Evolutionary conservation across 768 basidiomycete species (phyloP).

Genomic region (Leucogyrophana mollusca): DNA sequence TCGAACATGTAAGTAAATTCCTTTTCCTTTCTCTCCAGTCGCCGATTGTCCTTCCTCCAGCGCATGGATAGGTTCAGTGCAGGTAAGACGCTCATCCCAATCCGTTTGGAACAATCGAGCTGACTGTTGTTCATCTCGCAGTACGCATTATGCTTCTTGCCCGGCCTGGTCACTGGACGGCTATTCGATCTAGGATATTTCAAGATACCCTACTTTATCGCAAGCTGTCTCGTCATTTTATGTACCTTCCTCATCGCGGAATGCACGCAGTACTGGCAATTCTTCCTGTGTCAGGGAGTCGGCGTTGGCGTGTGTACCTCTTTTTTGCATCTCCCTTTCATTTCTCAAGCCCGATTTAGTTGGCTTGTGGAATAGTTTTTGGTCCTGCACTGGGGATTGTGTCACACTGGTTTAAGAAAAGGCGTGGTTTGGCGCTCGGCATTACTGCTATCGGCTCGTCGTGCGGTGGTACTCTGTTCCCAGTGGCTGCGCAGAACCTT

Average conservation of each 20-base stretch:
- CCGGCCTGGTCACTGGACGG: constrained; percentile 62
- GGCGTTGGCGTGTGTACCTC: constrained; percentile 53
- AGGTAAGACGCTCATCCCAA: constrained; percentile 37
- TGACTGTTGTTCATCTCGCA: constrained; percentile 20
- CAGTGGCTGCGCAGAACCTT: constrained; percentile 57
- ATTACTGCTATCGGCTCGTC: constrained; percentile 64
- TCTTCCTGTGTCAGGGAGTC: constrained; percentile 72
- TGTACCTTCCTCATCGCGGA: constrained; percentile 68
- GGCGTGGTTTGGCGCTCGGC: constrained; percentile 57
- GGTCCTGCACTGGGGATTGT: constrained; percentile 58
- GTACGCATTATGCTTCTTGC: constrained; percentile 64
- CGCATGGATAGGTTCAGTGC: constrained; percentile 80
- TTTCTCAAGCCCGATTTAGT: constrained; percentile 11
- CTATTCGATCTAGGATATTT: constrained; percentile 75
- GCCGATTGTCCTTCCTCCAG: constrained; percentile 32
- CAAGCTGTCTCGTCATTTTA: constrained; percentile 49
- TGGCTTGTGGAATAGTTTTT: constrained; percentile 57
- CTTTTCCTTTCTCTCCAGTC: not conserved
- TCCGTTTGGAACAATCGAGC: not conserved
- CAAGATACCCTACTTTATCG: constrained; percentile 44
- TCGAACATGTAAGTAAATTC: constrained; percentile 56
- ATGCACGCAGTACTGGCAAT: constrained; percentile 77
- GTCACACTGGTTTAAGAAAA: constrained; percentile 72
- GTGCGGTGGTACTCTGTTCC: constrained; percentile 66
- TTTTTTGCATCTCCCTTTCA: not conserved